These are phyloP conservation scores for Calonectria pauciramosa DNA, from an alignment of 2,329 filamentous ascomycete species.

Conservation along the genomic window DNA sequence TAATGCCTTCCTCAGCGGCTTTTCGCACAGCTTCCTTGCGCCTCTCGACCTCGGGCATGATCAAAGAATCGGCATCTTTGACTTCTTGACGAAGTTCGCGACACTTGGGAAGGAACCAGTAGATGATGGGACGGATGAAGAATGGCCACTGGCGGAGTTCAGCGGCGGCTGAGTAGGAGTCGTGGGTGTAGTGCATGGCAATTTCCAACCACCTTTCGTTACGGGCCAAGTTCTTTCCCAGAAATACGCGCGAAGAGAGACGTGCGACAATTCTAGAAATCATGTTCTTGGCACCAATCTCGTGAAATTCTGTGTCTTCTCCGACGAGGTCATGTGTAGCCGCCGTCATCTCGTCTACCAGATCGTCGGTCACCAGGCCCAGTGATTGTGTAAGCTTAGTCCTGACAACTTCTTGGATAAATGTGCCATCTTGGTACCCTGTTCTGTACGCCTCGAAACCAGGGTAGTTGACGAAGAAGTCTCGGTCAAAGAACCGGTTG, in stretches of 20 bases:
- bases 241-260: constrained; percentile 63
- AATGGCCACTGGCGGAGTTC: constrained; percentile 57
- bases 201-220: constrained; percentile 62
- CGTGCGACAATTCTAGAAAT: constrained; percentile 54
- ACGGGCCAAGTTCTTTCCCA: constrained; percentile 60
- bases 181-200: constrained; percentile 57
- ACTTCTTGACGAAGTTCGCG: neutral
- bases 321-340: neutral
- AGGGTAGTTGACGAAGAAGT: constrained; percentile 20
- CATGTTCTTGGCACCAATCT: neutral
- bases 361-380: constrained; percentile 3
- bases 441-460: constrained; percentile 21
- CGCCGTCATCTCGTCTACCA: constrained; percentile 7
- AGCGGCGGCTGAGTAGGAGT: constrained; percentile 51
- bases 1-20: neutral
- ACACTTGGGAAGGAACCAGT: constrained; percentile 19
- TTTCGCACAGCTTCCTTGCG: neutral
- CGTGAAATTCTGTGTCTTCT: neutral
- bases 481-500: constrained; percentile 18
- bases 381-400: constrained; percentile 7
- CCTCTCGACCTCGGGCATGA: constrained; percentile 14
- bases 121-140: neutral
- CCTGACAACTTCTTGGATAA: constrained; percentile 8
- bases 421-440: constrained; percentile 9
- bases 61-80: neutral